Evolutionary conservation across 2,329 filamentous ascomycete genomes (phyloP).

Genomic region (Phaeosphaeriaceae sp.): DNA sequence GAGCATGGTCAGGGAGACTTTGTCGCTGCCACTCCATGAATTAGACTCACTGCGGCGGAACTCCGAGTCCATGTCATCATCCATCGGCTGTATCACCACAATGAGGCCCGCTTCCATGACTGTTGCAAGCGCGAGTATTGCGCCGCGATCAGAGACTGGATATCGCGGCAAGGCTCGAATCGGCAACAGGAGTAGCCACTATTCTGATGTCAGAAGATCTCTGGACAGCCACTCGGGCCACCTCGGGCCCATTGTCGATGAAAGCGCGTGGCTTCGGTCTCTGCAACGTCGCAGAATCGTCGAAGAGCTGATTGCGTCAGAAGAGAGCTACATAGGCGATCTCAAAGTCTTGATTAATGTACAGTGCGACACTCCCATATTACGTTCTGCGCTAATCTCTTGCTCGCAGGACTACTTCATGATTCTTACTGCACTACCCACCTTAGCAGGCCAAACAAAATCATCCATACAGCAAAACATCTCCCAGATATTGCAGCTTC

Average conservation of each 20-base stretch:
- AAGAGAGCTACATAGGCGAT: slow-evolving; percentile 88
- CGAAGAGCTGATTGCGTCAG: slow-evolving; percentile 84
- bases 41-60: slow-evolving; percentile 45
- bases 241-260: slow-evolving; percentile 64
- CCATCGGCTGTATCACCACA: slow-evolving; percentile 79
- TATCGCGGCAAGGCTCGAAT: slow-evolving; percentile 66
- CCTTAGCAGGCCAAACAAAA: slow-evolving; percentile 68
- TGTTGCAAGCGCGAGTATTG: slow-evolving; percentile 73
- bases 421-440: slow-evolving; percentile 73
- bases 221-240: slow-evolving; percentile 62
- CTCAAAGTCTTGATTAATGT: slow-evolving; percentile 87
- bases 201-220: slow-evolving; percentile 68
- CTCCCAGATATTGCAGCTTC: slow-evolving; percentile 79
- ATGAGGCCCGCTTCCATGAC: slow-evolving; percentile 84
- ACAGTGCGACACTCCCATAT: slow-evolving; percentile 37
- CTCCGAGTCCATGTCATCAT: slow-evolving; percentile 70
- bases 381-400: background rate
- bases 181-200: slow-evolving; percentile 64
- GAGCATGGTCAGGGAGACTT: slow-evolving; percentile 14
- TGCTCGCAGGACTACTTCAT: slow-evolving; percentile 53
- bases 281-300: slow-evolving; percentile 79
- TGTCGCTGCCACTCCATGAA: slow-evolving; percentile 11
- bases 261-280: slow-evolving; percentile 73
- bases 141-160: slow-evolving; percentile 64
- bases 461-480: slow-evolving; percentile 80